Evolutionary conservation across 2,329 filamentous ascomycete species (phyloP).

Genomic region (Cadophora gregata): DNA sequence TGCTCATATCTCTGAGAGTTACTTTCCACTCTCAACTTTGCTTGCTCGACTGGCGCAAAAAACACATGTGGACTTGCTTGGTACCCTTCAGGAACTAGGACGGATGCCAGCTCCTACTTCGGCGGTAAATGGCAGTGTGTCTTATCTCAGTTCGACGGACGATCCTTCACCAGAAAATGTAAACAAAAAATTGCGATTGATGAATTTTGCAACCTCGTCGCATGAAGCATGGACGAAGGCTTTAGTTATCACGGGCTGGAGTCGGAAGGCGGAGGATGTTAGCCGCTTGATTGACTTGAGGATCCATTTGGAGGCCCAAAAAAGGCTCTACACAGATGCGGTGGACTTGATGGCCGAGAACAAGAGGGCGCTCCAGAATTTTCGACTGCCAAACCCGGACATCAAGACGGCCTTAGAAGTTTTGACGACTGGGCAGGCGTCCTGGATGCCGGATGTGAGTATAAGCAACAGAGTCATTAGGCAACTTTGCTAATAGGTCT

Average conservation of each 20-base stretch:
- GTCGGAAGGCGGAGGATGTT: constrained; percentile 77
- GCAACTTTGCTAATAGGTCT: constrained; percentile 34
- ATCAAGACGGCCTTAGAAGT: constrained; percentile 87
- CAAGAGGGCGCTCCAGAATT: constrained; percentile 73
- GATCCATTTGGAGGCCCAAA: constrained; percentile 71
- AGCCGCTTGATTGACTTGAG: constrained; percentile 89
- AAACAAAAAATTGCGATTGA: constrained; percentile 74
- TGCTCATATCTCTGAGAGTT: constrained; percentile 75
- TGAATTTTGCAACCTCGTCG: constrained; percentile 80
- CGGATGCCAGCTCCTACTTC: constrained; percentile 66
- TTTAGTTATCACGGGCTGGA: constrained; percentile 90
- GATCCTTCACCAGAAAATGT: constrained; percentile 70
- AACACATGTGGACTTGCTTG: constrained; percentile 78
- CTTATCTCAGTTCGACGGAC: constrained; percentile 50
- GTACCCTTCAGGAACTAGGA: constrained; percentile 72
- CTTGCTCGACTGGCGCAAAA: constrained; percentile 82
- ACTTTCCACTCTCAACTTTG: constrained; percentile 76
- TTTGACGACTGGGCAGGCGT: constrained; percentile 76
- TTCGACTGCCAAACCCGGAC: constrained; percentile 87
- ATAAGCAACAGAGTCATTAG: background rate
- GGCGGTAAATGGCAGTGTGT: constrained; percentile 58
- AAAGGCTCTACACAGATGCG: constrained; percentile 63
- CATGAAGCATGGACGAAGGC: constrained; percentile 93
- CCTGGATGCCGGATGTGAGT: constrained; percentile 80
- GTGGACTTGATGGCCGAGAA: constrained; percentile 71